A percentile compares a stretch with the other conserved stretches of the same genome.
phyloP scores from a whole-genome alignment of 306 rosid species.

The Trifolium dubium region DNA sequence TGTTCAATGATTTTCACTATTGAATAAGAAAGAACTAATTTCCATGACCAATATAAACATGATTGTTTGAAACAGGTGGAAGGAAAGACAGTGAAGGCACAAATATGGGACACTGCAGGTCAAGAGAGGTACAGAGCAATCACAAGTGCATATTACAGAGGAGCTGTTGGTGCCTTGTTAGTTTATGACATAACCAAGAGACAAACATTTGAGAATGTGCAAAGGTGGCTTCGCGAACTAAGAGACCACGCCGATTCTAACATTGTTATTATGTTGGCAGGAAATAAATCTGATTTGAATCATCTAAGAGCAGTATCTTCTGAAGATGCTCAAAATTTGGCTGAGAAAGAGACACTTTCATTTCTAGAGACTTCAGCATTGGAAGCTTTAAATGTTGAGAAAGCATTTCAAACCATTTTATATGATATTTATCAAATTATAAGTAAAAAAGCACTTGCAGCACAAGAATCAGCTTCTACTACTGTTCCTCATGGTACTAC shows the following conservation, averaged over 20 bases:
- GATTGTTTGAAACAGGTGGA: constrained; percentile 56
- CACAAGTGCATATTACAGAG: constrained; percentile 84
- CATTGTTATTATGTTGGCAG: constrained; percentile 74
- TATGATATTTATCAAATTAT: constrained; percentile 66
- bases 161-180: constrained; percentile 77
- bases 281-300: constrained; percentile 66
- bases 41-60: background rate
- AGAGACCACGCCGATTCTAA: constrained; percentile 77
- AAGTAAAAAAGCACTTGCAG: constrained; percentile 78
- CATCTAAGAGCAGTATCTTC: constrained; percentile 63
- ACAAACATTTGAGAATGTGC: constrained; percentile 72
- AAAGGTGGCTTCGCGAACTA: constrained; percentile 74
- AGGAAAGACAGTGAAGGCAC: constrained; percentile 84
- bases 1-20: background rate
- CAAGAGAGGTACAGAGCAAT: constrained; percentile 86
- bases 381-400: constrained; percentile 70
- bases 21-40: background rate
- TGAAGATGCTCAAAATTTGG: constrained; percentile 67
- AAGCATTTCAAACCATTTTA: constrained; percentile 78
- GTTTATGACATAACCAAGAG: constrained; percentile 81
- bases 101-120: constrained; percentile 90
- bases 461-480: constrained; percentile 60
- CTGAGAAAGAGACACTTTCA: constrained; percentile 63
- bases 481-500: constrained; percentile 68
- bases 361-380: constrained; percentile 79